A percentile compares a stretch with the other conserved stretches of the same genome.
phyloP scores from a whole-genome alignment of 2,329 filamentous ascomycete genomes.

The Fusarium clavum region DNA sequence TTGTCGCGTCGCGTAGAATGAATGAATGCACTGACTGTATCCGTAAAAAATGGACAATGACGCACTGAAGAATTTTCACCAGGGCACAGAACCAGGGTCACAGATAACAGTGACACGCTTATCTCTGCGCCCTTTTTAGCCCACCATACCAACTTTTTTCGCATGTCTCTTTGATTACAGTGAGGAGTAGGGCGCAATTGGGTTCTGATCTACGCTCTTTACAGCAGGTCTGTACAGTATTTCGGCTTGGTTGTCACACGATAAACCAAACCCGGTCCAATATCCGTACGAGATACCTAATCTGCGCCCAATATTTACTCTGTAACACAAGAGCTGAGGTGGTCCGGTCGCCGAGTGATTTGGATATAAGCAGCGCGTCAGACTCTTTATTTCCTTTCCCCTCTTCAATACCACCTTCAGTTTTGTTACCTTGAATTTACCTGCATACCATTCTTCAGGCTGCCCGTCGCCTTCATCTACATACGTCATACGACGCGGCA shows the following conservation, averaged over 20 bases:
- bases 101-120: slow-evolving; percentile 38
- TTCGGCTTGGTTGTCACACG: slow-evolving; percentile 28
- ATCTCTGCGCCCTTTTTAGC: slow-evolving; percentile 33
- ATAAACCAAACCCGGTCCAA: not conserved
- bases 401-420: not conserved
- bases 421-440: no score
- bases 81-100: slow-evolving; percentile 1
- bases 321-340: slow-evolving; percentile 8
- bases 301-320: not conserved
- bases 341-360: slow-evolving; percentile 21
- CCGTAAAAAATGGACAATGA: not conserved
- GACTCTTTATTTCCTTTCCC: not conserved
- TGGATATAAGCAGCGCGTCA: slow-evolving; percentile 33
- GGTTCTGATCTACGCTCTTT: slow-evolving; percentile 2
- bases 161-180: not conserved
- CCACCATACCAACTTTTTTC: no score
- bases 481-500: slow-evolving; percentile 37
- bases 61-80: not conserved
- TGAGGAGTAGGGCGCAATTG: slow-evolving; percentile 4
- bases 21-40: not conserved
- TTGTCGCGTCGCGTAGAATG: not conserved
- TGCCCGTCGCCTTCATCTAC: slow-evolving; percentile 37
- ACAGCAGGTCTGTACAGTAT: slow-evolving; percentile 24
- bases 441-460: slow-evolving; percentile 1
- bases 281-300: slow-evolving; percentile 15